Base-by-base conservation (phyloP, 805 yeast genomes). In the Starmera caribaea region DNA sequence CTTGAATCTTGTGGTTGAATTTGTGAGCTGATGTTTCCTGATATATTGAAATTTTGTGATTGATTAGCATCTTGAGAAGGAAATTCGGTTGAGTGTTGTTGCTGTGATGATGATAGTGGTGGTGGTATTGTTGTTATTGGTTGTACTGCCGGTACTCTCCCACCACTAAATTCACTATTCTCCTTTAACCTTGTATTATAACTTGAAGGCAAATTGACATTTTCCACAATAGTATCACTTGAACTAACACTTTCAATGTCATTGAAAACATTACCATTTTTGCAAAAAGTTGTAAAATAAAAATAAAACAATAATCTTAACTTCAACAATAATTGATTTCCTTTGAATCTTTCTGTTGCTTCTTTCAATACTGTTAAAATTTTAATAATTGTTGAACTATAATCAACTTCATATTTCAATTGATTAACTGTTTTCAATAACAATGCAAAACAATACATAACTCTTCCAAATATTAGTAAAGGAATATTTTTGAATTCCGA, bases 401-500 rank as follows among this genome's bases (percentile, higher is more conserved):
- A n/a, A 28, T 53, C 49, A 16, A 50, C 33, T 10, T 50, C 52
- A 16, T 41, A 31, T 14, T 45, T 47, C 29, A 54, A 32, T 10
- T 37, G 36, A 38, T 49, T 52, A 8, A 51, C 44, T 0, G 53
- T 49, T 29, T 51, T 53, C 32, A 54, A 36, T 21, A 45, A 42
- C 16, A 53, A 41, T 2, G 59, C 56, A 49, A 54, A 54, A 24
- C 51, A 48, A 32, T 46, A 54, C 51, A 54, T 48, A 38, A 54
- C 15, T 38, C 59, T 43, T 11, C 59, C 59, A 38, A 44, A 45
- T 8, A 54, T 41, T 31, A 51, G 15, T 16, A 51, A 40, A 9
- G 59, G 59, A 2, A 51, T 37, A 9, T 15, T 30, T 24, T 44
- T 46, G 21, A 45, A 41, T 31, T 45, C 40, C 8, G 44, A 48